These are phyloP conservation scores for Symbiodinium natans DNA, from an alignment of 73 alveolate genomes.

Conservation along the genomic window DNA sequence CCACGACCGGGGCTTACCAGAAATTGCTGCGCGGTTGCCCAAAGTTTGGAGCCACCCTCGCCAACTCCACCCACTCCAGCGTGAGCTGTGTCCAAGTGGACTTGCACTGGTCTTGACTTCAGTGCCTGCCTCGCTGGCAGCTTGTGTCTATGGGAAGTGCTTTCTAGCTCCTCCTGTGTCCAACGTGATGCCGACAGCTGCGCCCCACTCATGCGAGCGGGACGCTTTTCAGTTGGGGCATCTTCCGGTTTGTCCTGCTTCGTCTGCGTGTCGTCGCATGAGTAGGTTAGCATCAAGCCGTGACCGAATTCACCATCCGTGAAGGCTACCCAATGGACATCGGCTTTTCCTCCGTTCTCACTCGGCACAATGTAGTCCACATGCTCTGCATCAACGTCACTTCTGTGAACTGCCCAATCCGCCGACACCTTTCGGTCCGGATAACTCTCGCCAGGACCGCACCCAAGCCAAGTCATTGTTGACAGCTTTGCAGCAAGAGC, in stretches of 20 bases:
- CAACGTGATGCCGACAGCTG: constrained; percentile 66
- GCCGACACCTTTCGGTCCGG: constrained; percentile 70
- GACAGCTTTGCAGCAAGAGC: constrained; percentile 13
- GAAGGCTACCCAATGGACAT: constrained; percentile 82
- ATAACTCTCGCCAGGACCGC: constrained; percentile 63
- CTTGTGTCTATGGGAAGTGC: constrained; percentile 29
- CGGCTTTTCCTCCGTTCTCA: constrained; percentile 74
- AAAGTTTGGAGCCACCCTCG: constrained; percentile 48
- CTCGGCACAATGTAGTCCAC: constrained; percentile 84
- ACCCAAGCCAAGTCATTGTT: constrained; percentile 75
- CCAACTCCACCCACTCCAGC: constrained; percentile 89
- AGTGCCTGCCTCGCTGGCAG: background rate
- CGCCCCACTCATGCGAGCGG: constrained; percentile 20
- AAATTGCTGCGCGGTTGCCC: constrained; percentile 82
- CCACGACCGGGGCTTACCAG: constrained; percentile 44
- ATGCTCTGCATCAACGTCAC: background rate
- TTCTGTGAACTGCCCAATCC: constrained; percentile 43
- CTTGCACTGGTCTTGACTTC: constrained; percentile 14
- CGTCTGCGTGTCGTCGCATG: background rate
- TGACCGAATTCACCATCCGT: constrained; percentile 2
- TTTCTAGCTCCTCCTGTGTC: constrained; percentile 51
- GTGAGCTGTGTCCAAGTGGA: constrained; percentile 73
- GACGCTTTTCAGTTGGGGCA: constrained; percentile 20
- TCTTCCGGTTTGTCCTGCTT: constrained; percentile 49
- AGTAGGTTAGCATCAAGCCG: constrained; percentile 31